Evolutionary conservation across 768 basidiomycete genomes (phyloP), one percentile per base, ranked within the genome.

Genomic region (Boletus patriciae): DNA sequence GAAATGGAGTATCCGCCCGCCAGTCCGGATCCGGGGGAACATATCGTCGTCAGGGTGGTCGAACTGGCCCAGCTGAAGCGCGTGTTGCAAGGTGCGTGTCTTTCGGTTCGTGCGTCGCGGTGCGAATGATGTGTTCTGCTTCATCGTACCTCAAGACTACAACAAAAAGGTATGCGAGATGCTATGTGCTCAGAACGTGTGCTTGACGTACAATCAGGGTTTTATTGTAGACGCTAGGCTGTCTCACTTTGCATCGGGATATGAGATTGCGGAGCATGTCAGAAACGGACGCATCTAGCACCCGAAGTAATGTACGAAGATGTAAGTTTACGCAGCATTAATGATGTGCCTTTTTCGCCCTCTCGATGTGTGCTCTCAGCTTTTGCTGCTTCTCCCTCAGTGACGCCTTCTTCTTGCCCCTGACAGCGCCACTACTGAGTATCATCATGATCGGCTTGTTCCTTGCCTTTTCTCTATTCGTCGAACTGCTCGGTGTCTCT

Each of bases 401-500:
- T 1, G 86, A 88, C 23, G 85, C 86, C 75, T 88, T 91, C 77
- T 90, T 92, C 77, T 94, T 93, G 1, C 89, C 78, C 61, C 79
- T 78, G n/a, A 93, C 89, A 2, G 85, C 84, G 1, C 80, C 81
- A 56, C 88, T 91, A 48, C 86, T 80, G 59, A 93, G 74, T 52
- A 92, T 86, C 92, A 93, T 94, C 94, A 96, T 95, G 62, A 96
- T 82, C 25, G 94, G 94, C 72, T 98, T 97, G 72, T 95, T 94
- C 69, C 89, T 83, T 38, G 86, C 83, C 83, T 97, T 97, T 76
- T 96, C 92, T 67, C 85, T 80, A 72, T 97, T 97, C 34, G 94
- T 96, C 54, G 89, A 86, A 68, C 90, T 92, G 72, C 91, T 93
- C 57, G 87, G 84, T 12, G 77, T 73, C 36, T 78, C 91, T 70